Evolutionary conservation across 768 basidiomycete species (phyloP).

Genomic region (Kwoniella botswanensis): DNA sequence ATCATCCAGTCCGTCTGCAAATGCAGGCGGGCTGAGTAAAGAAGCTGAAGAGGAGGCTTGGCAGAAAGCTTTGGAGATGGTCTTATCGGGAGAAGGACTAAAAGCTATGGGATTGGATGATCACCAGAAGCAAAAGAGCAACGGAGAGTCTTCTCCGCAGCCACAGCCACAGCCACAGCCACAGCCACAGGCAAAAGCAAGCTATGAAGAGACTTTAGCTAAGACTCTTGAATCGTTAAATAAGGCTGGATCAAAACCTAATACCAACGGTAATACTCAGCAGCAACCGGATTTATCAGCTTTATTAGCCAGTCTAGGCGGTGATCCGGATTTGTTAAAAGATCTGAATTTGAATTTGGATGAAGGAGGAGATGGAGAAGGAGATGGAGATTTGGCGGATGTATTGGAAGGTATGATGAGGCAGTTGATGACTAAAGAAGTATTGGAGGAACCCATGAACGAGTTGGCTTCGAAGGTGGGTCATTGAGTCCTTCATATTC

Average conservation of each 20-base stretch:
- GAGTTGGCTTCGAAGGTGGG: constrained; percentile 57
- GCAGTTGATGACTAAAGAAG: constrained; percentile 57
- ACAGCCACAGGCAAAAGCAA: constrained; percentile 15
- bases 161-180: not conserved
- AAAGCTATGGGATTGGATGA: constrained; percentile 46
- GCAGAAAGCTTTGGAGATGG: constrained; percentile 50
- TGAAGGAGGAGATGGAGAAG: constrained; percentile 31
- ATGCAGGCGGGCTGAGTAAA: constrained; percentile 13
- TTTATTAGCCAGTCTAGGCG: constrained; percentile 36
- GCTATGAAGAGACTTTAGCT: constrained; percentile 41
- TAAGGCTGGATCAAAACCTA: constrained; percentile 18
- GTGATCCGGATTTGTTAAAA: constrained; percentile 37
- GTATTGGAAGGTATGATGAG: constrained; percentile 59
- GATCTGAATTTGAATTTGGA: constrained; percentile 24
- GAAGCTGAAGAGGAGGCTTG: constrained; percentile 51
- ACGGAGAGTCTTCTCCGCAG: constrained; percentile 1
- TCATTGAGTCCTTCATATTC: constrained; percentile 1
- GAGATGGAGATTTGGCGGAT: constrained; percentile 47
- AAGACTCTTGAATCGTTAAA: constrained; percentile 43
- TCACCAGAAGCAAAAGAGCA: not conserved
- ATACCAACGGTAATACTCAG: not conserved
- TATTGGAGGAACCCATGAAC: constrained; percentile 57
- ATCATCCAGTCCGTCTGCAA: not conserved
- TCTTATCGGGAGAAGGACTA: constrained; percentile 51
- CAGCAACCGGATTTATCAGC: constrained; percentile 36